A percentile compares a stretch with the other conserved stretches of the same genome.
Evolutionary conservation across 805 yeast genomes (phyloP).

Genomic region (Spathaspora gorwiae): DNA sequence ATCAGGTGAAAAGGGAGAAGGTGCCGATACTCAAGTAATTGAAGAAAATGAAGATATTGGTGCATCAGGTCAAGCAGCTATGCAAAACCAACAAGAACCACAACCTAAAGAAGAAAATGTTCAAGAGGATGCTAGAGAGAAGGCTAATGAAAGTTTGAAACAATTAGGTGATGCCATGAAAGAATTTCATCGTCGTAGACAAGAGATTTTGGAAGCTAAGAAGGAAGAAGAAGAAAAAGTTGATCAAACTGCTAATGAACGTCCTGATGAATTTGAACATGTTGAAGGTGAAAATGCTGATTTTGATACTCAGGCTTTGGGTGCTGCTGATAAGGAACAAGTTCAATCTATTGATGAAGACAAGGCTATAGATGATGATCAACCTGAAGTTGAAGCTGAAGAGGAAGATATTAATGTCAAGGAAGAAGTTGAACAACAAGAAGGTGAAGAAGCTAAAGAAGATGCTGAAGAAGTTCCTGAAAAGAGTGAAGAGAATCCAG

Average conservation of each 20-base stretch:
- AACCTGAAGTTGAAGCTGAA: conserved; percentile 17
- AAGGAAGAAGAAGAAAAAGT: conserved; percentile 44
- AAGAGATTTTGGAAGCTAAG: conserved; percentile 74
- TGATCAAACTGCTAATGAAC: conserved; percentile 55
- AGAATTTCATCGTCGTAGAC: conserved; percentile 85
- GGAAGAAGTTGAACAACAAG: conserved; percentile 22
- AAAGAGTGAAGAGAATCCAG: conserved; percentile 21
- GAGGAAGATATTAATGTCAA: conserved; percentile 25
- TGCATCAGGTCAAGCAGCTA: conserved; percentile 51
- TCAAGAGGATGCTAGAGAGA: conserved; percentile 55
- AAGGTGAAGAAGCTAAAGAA: conserved; percentile 25
- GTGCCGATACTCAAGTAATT: conserved; percentile 51
- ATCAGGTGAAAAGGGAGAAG: conserved; percentile 57
- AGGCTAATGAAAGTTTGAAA: conserved; percentile 72
- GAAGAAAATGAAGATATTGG: conserved; percentile 68
- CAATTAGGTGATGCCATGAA: conserved; percentile 89
- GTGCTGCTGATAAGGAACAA: conserved; percentile 81
- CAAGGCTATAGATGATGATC: conserved; percentile 74
- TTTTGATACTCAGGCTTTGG: conserved; percentile 85
- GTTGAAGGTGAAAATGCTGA: conserved; percentile 75
- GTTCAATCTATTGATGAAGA: conserved; percentile 72
- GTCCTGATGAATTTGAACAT: conserved; percentile 85
- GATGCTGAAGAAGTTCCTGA: conserved; percentile 26
- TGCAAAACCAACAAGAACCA: conserved; percentile 35
- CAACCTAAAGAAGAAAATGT: conserved; percentile 38